A percentile compares a stretch with the other conserved stretches of the same genome.
phyloP scores from a whole-genome alignment of 306 rosid species.

The Delonix regia region DNA sequence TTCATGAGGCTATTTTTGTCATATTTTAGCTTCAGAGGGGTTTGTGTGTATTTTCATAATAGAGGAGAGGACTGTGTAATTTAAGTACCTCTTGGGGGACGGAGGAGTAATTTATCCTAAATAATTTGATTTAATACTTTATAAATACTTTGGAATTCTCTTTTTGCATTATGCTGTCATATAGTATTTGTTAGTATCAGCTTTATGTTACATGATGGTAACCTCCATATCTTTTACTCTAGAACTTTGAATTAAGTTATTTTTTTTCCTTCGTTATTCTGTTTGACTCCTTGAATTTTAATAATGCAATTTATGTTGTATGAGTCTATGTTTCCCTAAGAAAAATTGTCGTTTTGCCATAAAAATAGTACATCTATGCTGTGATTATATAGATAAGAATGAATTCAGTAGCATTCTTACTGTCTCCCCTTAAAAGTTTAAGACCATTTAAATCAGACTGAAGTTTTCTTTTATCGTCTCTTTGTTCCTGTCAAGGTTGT shows the following conservation, averaged over 20 bases:
- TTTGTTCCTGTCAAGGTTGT: constrained; percentile 70
- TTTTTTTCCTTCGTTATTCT: background rate
- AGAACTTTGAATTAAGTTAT: background rate
- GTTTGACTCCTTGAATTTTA: constrained; percentile 21
- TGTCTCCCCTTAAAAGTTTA: constrained; percentile 2
- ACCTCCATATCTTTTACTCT: background rate
- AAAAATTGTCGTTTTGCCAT: constrained; percentile 3
- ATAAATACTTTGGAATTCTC: background rate
- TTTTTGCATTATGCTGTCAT: background rate
- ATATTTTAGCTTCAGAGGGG: too few relatives aligned
- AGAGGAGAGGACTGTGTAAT: too few relatives aligned
- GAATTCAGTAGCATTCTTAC: constrained; percentile 8
- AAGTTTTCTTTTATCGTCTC: constrained; percentile 28
- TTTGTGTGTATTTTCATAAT: too few relatives aligned
- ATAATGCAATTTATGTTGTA: constrained; percentile 8
- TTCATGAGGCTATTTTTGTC: too few relatives aligned
- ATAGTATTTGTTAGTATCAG: constrained; percentile 4
- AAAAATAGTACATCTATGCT: background rate
- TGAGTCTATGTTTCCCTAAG: background rate
- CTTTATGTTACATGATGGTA: background rate
- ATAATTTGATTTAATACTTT: background rate
- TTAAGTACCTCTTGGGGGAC: too few relatives aligned
- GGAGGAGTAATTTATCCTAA: too few relatives aligned
- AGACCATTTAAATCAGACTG: constrained; percentile 10
- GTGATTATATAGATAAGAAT: background rate